Evolutionary conservation across 1,139 yeast genomes (phyloP).

Genomic region (Pneumocystis sp.): DNA sequence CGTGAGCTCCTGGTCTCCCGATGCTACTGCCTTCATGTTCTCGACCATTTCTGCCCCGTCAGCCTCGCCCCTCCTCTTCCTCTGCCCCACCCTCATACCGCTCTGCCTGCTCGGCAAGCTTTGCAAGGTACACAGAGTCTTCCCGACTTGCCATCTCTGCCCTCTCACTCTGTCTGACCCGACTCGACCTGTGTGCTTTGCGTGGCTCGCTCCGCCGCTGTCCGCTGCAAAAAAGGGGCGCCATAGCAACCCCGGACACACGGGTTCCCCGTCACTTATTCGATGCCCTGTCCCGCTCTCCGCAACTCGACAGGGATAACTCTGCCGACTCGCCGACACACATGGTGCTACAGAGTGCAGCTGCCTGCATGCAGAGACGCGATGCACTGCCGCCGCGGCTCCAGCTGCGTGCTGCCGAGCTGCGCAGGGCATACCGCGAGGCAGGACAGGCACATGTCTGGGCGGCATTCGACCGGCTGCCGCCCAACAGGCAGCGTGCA

Average conservation of each 20-base stretch:
- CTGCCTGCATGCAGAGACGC: no score
- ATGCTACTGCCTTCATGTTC: constrained; percentile 94
- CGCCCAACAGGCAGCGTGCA: constrained; percentile 16
- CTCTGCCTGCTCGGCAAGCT: constrained; percentile 98
- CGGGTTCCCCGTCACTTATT: no score
- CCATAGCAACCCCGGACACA: no score
- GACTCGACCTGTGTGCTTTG: no score
- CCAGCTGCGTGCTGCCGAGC: neutral
- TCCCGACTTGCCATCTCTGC: constrained; percentile 51
- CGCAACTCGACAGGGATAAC: no score
- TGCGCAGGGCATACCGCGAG: constrained; percentile 19
- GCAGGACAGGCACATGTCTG: constrained; percentile 33
- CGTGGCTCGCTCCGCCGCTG: no score
- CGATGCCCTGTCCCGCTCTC: no score
- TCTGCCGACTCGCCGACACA: no score
- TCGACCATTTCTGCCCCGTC: constrained; percentile 41
- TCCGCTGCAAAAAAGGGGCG: no score
- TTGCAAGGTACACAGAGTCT: constrained; percentile 96
- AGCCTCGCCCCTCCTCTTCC: constrained; percentile 55
- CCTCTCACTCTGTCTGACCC: no score
- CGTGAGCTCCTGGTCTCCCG: constrained; percentile 85
- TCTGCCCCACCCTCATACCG: constrained; percentile 83
- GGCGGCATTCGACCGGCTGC: constrained; percentile 24
- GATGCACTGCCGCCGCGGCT: no score
- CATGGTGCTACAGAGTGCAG: no score